phyloP scores from a whole-genome alignment of 2,329 filamentous ascomycete genomes.

The Dothistroma septosporum region DNA sequence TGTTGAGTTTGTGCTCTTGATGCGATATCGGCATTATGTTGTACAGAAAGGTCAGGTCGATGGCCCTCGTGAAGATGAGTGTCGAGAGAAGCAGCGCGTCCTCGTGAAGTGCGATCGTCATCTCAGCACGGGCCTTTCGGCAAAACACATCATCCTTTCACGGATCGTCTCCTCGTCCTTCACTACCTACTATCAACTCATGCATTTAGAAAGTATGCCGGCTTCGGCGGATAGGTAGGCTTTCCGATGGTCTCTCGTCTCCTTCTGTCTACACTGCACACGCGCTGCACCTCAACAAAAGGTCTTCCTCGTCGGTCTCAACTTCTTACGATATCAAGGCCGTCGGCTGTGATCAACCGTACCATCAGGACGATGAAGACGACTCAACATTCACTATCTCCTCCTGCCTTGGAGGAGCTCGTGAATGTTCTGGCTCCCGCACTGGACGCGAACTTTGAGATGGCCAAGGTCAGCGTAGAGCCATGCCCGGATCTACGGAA shows the following conservation, averaged over 20 bases:
- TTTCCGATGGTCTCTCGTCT: background rate
- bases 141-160: background rate
- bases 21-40: slow-evolving; percentile 5
- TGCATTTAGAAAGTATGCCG: background rate
- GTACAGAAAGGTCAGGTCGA: too few species aligned
- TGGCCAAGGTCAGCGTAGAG: slow-evolving; percentile 20
- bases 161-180: background rate
- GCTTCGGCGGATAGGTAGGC: background rate
- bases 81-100: background rate
- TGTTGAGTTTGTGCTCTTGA: background rate
- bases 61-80: background rate
- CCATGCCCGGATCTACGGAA: slow-evolving; percentile 28
- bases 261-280: background rate
- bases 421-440: slow-evolving; percentile 21
- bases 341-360: background rate
- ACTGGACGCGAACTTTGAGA: slow-evolving; percentile 25
- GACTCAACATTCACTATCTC: slow-evolving; percentile 22
- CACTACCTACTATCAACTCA: too few species aligned
- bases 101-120: slow-evolving; percentile 4
- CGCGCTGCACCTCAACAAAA: background rate
- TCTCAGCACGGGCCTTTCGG: background rate
- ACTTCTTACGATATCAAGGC: background rate
- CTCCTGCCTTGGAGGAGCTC: slow-evolving; percentile 27
- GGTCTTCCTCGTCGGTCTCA: background rate
- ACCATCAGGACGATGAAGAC: slow-evolving; percentile 19